Evolutionary conservation across 257 asterid species (phyloP).

Genomic region (Solanum sejunctum): DNA sequence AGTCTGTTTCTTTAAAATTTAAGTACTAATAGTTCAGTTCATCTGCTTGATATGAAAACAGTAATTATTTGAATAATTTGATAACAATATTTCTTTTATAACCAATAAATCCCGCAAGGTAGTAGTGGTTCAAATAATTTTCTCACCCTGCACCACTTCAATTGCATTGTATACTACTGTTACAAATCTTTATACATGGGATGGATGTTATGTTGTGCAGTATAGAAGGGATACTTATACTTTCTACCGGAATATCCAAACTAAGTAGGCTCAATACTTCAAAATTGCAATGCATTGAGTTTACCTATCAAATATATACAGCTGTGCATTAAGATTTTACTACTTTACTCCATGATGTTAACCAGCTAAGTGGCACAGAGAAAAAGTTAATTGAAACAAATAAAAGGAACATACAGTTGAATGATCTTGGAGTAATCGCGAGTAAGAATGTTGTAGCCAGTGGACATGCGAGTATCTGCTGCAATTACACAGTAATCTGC

Average conservation of each 20-base stretch:
- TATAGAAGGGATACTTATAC: not conserved
- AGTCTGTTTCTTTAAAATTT: not conserved
- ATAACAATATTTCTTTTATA: not conserved
- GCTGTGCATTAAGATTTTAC: not conserved
- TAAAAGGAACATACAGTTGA: slow-evolving; percentile 37
- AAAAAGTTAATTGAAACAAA: not conserved
- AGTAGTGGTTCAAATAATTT: not conserved
- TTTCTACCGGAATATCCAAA: not conserved
- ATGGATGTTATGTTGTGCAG: not conserved
- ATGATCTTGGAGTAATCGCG: slow-evolving; percentile 91
- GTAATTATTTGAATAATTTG: not conserved
- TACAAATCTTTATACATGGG: not conserved
- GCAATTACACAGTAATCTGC: slow-evolving; percentile 94
- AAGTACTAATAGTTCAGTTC: not conserved
- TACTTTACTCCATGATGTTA: not conserved
- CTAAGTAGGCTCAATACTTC: not conserved
- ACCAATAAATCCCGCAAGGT: not conserved
- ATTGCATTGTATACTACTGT: not conserved
- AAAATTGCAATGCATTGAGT: not conserved
- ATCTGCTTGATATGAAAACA: not conserved
- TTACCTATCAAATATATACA: not conserved
- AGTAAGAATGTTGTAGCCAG: slow-evolving; percentile 62
- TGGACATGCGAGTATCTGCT: slow-evolving; percentile 87
- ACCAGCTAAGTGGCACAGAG: not conserved
- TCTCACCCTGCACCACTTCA: not conserved